Evolutionary conservation across 441 rosid genomes (phyloP).

Genomic region (Eutrema salsugineum): DNA sequence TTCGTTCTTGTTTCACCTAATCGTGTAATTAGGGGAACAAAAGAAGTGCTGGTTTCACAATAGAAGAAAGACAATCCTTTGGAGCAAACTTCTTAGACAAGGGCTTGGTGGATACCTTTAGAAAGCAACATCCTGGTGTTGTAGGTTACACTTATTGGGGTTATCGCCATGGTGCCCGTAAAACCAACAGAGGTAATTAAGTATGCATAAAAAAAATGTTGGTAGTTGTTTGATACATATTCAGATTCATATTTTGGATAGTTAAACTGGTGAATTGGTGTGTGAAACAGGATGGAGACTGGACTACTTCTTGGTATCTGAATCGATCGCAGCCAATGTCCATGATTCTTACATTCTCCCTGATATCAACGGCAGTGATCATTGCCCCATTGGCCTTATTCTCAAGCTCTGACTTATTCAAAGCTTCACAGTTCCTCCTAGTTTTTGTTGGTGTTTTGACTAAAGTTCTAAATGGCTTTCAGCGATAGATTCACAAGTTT

Average conservation of each 20-base stretch:
- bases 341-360: constrained; percentile 90
- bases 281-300: constrained; percentile 88
- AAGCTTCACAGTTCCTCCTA: not conserved
- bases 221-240: not conserved
- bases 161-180: constrained; percentile 77
- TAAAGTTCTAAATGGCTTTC: not conserved
- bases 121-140: constrained; percentile 79
- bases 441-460: not conserved
- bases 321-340: constrained; percentile 64
- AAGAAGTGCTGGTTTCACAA: constrained; percentile 94
- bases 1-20: not conserved
- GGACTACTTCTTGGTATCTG: constrained; percentile 91
- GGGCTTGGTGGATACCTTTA: constrained; percentile 87
- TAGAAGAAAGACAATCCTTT: constrained; percentile 89
- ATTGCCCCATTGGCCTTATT: constrained; percentile 79
- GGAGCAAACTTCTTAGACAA: constrained; percentile 68
- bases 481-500: not conserved
- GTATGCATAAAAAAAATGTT: not conserved
- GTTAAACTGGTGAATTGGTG: not conserved
- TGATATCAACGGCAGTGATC: constrained; percentile 85
- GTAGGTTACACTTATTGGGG: constrained; percentile 97
- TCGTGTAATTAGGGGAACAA: constrained; percentile 61
- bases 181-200: constrained; percentile 72
- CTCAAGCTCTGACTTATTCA: constrained; percentile 48
- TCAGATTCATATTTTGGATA: not conserved